Base-by-base conservation (phyloP, 306 rosid genomes). In the Lathyrus tuberosus region DNA sequence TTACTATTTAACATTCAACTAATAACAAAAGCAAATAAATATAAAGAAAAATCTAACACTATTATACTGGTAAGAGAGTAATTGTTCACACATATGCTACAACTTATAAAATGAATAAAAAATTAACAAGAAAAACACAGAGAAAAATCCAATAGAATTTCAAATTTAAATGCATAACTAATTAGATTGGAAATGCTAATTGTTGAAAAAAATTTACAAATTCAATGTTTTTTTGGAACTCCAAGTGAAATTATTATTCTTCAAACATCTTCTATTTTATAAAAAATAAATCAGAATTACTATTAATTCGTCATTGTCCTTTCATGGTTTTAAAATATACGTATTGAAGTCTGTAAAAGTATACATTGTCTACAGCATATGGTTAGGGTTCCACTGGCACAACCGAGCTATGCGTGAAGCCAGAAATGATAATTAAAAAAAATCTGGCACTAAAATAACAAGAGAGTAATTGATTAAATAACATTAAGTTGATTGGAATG, bases 381-480 rank as follows among this genome's bases (percentile, higher is more conserved):
- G 9, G 35, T 20, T 59, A 28, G 70, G 72, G 24, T 38, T 47
- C 53, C 53, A 64, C 10, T 48, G 28, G 62, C 49, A 20, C 62
- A 58, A 49, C 59, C 64, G 43, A 30, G 42, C 42, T 15, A 70
- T 40, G 53, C 46, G 42, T 22, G 49, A 71, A 58, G 78, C 49
- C 63, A 10, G 17, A 79, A 65, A 65, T 70, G 42, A 59, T 48
- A 65, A 40, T 1, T 5, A 15, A 61, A 61, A 13, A 42, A 24
- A 41, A 59, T 48, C 66, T 11, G 44, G 37, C 30, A 48, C 8
- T 44, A 53, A 56, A 62, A 68, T 44, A 16, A 44, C 6, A 35
- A 40, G 13, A 69, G 17, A 64, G 65, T n/a, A 46, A 56, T 75
- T 35, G 37, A 64, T 59, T n/a, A 46, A 56, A 80, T 30, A 57